Conservation (phyloP, 2,329 filamentous ascomycete genomes). For the Hypoxylon sp. region DNA sequence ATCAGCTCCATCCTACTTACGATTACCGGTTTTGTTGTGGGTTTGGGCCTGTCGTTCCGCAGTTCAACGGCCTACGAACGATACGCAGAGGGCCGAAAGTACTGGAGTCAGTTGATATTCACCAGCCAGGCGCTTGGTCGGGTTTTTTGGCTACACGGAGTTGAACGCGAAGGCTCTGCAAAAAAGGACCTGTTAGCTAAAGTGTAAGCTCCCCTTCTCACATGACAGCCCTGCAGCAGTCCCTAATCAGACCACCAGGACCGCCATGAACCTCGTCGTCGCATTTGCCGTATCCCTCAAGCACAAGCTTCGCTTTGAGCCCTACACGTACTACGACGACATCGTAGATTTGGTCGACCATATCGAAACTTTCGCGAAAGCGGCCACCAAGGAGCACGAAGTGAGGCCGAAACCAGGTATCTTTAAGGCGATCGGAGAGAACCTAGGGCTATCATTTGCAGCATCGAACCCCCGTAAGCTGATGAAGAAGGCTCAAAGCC, state of each 20-base stretch:
- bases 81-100: conserved; percentile 69
- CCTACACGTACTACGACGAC: conserved; percentile 81
- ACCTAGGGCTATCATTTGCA: conserved; percentile 81
- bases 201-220: conserved; percentile 46
- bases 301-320: conserved; percentile 86
- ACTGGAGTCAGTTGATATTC: conserved; percentile 70
- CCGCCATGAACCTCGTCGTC: conserved; percentile 80
- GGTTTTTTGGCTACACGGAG: conserved; percentile 83
- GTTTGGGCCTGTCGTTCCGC: conserved; percentile 81
- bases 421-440: conserved; percentile 76
- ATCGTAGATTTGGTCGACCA: conserved; percentile 76
- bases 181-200: conserved; percentile 79
- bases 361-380: conserved; percentile 78
- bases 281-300: conserved; percentile 83
- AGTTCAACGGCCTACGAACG: conserved; percentile 84
- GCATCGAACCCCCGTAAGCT: conserved; percentile 81
- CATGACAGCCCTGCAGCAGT: conserved; percentile 16
- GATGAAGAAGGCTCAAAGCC: conserved; percentile 77
- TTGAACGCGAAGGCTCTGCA: conserved; percentile 67
- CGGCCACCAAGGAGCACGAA: conserved; percentile 58
- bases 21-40: conserved; percentile 86
- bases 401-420: conserved; percentile 55
- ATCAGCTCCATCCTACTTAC: conserved; percentile 80
- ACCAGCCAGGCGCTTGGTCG: conserved; percentile 77
- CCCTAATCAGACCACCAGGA: conserved; percentile 52